These are phyloP conservation scores for Xylaria grammica DNA, from an alignment of 495 filamentous ascomycete species.

Conservation along the genomic window DNA sequence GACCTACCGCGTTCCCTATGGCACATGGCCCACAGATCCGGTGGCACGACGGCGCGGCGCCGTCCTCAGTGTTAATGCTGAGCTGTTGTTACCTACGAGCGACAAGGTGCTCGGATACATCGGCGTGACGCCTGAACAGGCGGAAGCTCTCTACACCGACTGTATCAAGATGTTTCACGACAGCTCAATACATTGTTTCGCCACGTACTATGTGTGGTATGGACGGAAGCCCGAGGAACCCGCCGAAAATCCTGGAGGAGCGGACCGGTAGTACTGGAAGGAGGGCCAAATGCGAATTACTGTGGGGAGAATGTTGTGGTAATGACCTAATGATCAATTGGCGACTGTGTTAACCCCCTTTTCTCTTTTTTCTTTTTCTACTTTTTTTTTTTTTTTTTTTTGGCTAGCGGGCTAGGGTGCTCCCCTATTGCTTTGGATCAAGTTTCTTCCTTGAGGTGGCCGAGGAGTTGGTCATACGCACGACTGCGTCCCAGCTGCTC, in stretches of 20 bases:
- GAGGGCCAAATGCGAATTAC: neutral
- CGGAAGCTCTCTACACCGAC: conserved; percentile 8
- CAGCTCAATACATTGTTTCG: conserved; percentile 16
- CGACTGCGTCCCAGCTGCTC: neutral
- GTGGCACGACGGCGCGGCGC: conserved; percentile 14
- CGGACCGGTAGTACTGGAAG: conserved; percentile 1
- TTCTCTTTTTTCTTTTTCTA: neutral
- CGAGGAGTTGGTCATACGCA: neutral
- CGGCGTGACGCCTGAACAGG: conserved; percentile 16
- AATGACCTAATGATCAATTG: conserved; percentile 23
- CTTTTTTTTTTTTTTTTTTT: neutral
- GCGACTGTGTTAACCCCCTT: neutral
- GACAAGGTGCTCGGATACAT: conserved; percentile 9
- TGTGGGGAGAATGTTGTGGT: conserved; percentile 2
- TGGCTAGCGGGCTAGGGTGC: neutral
- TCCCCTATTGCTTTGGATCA: neutral
- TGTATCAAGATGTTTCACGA: conserved; percentile 18
- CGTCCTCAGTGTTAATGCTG: conserved; percentile 17
- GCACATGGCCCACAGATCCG: conserved; percentile 16
- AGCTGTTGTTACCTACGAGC: conserved; percentile 17
- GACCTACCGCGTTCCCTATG: conserved; percentile 24
- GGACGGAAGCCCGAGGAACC: conserved; percentile 19
- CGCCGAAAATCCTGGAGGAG: neutral
- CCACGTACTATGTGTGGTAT: conserved; percentile 24
- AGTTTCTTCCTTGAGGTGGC: neutral